Base-by-base conservation (phyloP, 2,329 filamentous ascomycete species). In the Delphinella strobiligena region DNA sequence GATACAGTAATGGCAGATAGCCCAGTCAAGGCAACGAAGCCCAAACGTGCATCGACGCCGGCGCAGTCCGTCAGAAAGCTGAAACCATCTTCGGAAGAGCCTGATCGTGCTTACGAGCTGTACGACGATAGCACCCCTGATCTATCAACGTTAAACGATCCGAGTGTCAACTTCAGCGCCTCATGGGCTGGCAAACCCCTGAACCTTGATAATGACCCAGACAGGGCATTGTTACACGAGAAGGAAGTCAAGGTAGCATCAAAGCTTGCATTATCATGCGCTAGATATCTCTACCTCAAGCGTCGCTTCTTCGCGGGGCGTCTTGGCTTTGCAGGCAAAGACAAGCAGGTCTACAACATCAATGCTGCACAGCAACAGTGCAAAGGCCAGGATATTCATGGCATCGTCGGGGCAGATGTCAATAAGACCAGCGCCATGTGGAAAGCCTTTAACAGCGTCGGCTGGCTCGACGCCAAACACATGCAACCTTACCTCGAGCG, bases 371-470 rank as follows among this genome's bases (percentile, higher is more conserved):
- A 96, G 60, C 84, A 93, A 59, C 86, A 85, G n/a, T 93, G 86
- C 72, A 93, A 93, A 67, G 39, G 39, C 36, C 24, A 18, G 18
- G 39, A 41, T 8, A 34, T 18, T 15, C 19, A 36, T 27, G 29
- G 30, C 16, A 37, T 41, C 7, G 36, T 30, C 7, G 39, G 39
- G 34, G 94, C 95, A 47, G 89, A 96, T 53, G 89, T 96, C 58
- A 95, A 95, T 69, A 96, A 95, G 68, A 86, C 88, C 3, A 93
- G 85, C 49, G 89, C 89, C 60, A 69, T 96, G 34, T 94, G 86
- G 83, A 79, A 78, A 29, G 86, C 86, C 4, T 96, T 85, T 55
- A 83, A 94, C 36, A 80, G 78, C 51, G 83, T 91, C 29, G 82
- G 82, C 50, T 93, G 87, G 85, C 77, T 94, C 47, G 69, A 82